phyloP scores from a whole-genome alignment of 768 basidiomycete genomes.

The Multifurca ochricompacta region DNA sequence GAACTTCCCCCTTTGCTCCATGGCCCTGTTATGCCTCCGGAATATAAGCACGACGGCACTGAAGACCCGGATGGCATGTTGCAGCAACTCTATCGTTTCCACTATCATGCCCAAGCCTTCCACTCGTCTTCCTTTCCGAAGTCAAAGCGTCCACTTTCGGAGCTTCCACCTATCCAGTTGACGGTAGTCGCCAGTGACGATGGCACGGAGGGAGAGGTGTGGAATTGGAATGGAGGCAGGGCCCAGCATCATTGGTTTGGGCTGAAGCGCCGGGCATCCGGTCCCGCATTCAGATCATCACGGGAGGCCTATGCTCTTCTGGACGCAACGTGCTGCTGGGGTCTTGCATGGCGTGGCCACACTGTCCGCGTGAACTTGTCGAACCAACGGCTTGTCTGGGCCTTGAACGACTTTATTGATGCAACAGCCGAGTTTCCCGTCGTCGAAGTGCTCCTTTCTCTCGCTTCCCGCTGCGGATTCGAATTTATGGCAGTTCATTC shows the following conservation, averaged over 20 bases:
- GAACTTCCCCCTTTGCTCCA: neutral
- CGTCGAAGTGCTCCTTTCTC: constrained; percentile 13
- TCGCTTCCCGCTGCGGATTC: constrained; percentile 16
- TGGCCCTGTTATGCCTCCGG: neutral
- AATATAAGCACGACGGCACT: neutral
- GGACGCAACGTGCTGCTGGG: constrained; percentile 20
- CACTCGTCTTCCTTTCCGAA: constrained; percentile 6
- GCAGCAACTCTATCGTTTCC: neutral
- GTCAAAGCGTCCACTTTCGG: constrained; percentile 9
- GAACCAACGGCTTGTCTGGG: constrained; percentile 15
- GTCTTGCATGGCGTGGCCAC: constrained; percentile 12
- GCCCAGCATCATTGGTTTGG: constrained; percentile 6
- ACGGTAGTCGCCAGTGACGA: neutral
- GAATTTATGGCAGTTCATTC: constrained; percentile 7
- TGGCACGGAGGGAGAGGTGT: constrained; percentile 7
- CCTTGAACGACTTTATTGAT: constrained; percentile 10
- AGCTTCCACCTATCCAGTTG: constrained; percentile 10
- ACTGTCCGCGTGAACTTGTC: constrained; percentile 14
- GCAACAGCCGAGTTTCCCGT: constrained; percentile 3
- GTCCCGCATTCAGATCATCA: neutral
- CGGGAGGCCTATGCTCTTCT: constrained; percentile 18
- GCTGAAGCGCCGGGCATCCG: constrained; percentile 4
- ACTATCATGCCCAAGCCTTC: neutral
- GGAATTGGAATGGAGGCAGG: neutral
- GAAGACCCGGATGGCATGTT: constrained; percentile 10